Conservation (phyloP, 2,329 filamentous ascomycete species). For the Plenodomus tracheiphilus region DNA sequence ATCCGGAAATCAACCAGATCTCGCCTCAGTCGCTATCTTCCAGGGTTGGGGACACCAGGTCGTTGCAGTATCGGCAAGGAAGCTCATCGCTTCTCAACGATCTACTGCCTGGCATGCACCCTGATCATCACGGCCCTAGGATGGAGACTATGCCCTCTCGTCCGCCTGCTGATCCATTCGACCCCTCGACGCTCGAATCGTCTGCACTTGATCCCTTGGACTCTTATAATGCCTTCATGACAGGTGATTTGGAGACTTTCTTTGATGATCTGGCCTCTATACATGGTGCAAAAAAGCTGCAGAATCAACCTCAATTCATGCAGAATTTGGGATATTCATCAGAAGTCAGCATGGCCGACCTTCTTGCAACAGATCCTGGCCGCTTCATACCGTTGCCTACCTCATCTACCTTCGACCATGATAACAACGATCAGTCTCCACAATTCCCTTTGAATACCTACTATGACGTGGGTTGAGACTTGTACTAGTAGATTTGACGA, state of each 20-base stretch:
- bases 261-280: slow-evolving; percentile 62
- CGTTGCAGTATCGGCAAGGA: slow-evolving; percentile 4
- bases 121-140: slow-evolving; percentile 1
- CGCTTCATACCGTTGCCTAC: slow-evolving; percentile 41
- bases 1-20: slow-evolving; percentile 12
- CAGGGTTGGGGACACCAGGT: slow-evolving; percentile 2
- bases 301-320: slow-evolving; percentile 66
- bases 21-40: slow-evolving; percentile 12
- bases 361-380: slow-evolving; percentile 42
- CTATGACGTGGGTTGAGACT: slow-evolving; percentile 22
- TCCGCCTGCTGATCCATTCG: slow-evolving; percentile 6
- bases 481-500: too few species aligned
- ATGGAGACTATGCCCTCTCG: slow-evolving; percentile 4
- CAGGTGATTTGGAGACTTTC: slow-evolving; percentile 53
- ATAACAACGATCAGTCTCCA: slow-evolving; percentile 14
- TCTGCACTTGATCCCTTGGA: slow-evolving; percentile 9
- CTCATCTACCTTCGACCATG: slow-evolving; percentile 28
- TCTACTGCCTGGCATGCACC: slow-evolving; percentile 26
- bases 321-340: slow-evolving; percentile 67
- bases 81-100: slow-evolving; percentile 22
- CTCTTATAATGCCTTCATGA: slow-evolving; percentile 39
- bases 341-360: slow-evolving; percentile 61
- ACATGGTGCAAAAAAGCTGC: slow-evolving; percentile 57
- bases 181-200: slow-evolving; percentile 1
- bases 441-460: slow-evolving; percentile 24